A percentile compares a stretch with the other conserved stretches of the same genome.
Conservation (phyloP, 441 rosid genomes). For the Bruguiera hainesii region DNA sequence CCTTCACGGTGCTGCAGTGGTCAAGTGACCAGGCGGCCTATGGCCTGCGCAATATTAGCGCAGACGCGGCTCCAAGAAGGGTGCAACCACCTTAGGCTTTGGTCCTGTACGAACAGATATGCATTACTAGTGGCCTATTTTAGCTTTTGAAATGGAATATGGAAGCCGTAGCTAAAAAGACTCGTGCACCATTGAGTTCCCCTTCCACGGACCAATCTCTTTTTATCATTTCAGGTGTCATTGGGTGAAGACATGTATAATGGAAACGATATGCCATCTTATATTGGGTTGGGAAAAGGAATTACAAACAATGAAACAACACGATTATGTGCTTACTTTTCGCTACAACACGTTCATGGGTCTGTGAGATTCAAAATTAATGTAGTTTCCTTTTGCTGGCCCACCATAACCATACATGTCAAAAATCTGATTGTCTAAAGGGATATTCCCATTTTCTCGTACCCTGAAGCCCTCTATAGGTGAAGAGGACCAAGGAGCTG, state of each 20-base stretch:
- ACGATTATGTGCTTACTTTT: slow-evolving; percentile 8
- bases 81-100: too few species aligned
- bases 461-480: slow-evolving; percentile 66
- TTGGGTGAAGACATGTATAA: neutral
- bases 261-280: slow-evolving; percentile 9
- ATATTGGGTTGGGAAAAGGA: neutral
- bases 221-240: too few species aligned
- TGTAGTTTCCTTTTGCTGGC: slow-evolving; percentile 39
- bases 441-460: slow-evolving; percentile 44
- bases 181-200: too few species aligned
- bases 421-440: slow-evolving; percentile 43
- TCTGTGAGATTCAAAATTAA: slow-evolving; percentile 54
- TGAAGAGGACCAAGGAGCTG: slow-evolving; percentile 57
- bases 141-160: too few species aligned
- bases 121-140: too few species aligned
- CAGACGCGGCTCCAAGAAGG: too few species aligned
- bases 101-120: too few species aligned
- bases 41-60: too few species aligned
- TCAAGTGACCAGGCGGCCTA: too few species aligned
- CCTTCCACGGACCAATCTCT: too few species aligned
- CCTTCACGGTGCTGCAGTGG: too few species aligned
- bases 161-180: too few species aligned
- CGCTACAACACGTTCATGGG: slow-evolving; percentile 48
- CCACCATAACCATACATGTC: slow-evolving; percentile 49
- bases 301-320: slow-evolving; percentile 10